phyloP scores from a whole-genome alignment of 129 eudicot species.

The Chrysanthemum seticuspe region DNA sequence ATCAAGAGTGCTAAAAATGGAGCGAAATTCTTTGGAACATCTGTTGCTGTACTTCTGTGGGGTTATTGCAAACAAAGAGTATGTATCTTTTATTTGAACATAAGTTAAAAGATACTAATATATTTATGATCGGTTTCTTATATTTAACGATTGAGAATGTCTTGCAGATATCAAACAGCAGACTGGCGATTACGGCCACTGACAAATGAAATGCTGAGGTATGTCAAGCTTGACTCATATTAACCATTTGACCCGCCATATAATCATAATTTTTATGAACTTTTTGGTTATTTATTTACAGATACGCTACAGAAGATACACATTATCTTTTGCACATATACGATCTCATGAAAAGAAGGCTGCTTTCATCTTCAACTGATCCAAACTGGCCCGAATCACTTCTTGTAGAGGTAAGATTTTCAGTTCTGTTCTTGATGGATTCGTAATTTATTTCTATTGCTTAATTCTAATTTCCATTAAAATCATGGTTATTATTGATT shows the following conservation, averaged over 20 bases:
- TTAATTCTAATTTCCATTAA: conserved; percentile 6
- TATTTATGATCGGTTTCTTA: neutral
- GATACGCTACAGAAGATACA: conserved; percentile 85
- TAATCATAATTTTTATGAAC: neutral
- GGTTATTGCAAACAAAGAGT: conserved; percentile 79
- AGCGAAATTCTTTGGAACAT: conserved; percentile 66
- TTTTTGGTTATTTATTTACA: conserved; percentile 22
- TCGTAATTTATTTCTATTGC: neutral
- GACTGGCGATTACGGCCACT: conserved; percentile 90
- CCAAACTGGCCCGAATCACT: conserved; percentile 48
- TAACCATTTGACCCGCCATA: neutral
- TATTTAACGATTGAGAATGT: neutral
- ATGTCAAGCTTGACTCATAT: neutral
- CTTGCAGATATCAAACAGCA: conserved; percentile 84
- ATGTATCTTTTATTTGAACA: conserved; percentile 24
- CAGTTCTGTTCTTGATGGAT: neutral
- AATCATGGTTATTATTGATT: conserved; percentile 5
- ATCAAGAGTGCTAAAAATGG: conserved; percentile 71
- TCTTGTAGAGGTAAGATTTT: conserved; percentile 50
- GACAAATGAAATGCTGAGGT: conserved; percentile 73
- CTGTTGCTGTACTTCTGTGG: conserved; percentile 74
- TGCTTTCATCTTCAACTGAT: conserved; percentile 47
- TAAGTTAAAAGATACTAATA: neutral
- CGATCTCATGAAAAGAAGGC: conserved; percentile 55
- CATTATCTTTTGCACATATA: conserved; percentile 75